Conservation (phyloP, 2,329 filamentous ascomycete species). For the Stagonosporopsis rhizophila region DNA sequence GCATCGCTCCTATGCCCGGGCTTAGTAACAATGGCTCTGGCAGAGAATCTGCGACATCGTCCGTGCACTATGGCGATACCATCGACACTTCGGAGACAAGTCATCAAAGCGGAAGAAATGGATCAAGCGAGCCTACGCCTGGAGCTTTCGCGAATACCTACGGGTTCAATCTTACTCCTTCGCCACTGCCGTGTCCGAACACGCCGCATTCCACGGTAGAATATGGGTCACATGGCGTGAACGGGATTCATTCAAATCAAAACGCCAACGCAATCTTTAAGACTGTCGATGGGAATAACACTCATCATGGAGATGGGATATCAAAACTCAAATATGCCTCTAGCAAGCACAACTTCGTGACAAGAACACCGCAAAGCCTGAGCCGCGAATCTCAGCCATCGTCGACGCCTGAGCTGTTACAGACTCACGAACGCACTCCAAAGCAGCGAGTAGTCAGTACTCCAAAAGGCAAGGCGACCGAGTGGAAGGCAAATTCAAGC, state of each 20-base stretch:
- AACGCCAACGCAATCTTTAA: conserved; percentile 22
- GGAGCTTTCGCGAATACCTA: conserved; percentile 39
- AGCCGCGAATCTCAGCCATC: conserved; percentile 37
- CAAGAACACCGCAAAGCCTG: conserved; percentile 33
- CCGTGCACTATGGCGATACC: conserved; percentile 48
- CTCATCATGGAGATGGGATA: conserved; percentile 13
- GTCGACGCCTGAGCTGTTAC: conserved; percentile 41
- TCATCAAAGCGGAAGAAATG: conserved; percentile 40
- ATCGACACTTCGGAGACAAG: conserved; percentile 47
- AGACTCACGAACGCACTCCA: conserved; percentile 29
- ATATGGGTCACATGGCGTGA: conserved; percentile 21
- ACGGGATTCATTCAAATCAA: conserved; percentile 15
- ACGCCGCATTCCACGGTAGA: conserved; percentile 31
- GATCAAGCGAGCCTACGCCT: conserved; percentile 41
- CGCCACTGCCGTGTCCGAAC: conserved; percentile 39
- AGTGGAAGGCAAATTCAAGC: conserved; percentile 71
- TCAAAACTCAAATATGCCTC: conserved; percentile 21
- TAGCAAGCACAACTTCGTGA: conserved; percentile 25
- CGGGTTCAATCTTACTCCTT: conserved; percentile 37
- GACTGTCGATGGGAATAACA: conserved; percentile 18
- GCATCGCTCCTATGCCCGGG: conserved; percentile 39
- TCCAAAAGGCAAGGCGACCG: conserved; percentile 33
- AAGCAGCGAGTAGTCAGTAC: conserved; percentile 29
- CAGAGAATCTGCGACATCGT: conserved; percentile 50
- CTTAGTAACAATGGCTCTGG: conserved; percentile 49